Base-by-base conservation (phyloP, 139 green algal species). In the Asterochloris erici region DNA sequence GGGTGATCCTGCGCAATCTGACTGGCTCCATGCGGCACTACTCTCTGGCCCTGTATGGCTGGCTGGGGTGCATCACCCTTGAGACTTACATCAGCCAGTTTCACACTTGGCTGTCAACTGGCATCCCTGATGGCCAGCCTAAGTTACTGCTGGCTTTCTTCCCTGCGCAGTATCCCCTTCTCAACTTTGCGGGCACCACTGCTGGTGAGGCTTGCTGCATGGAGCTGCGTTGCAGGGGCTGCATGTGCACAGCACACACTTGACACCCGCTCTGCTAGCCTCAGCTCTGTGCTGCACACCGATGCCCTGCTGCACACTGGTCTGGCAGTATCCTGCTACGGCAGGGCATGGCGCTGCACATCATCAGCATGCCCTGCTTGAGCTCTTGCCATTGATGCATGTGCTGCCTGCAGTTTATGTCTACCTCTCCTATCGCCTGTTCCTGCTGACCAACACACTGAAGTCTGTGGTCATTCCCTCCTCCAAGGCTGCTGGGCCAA, bases 31-130 rank as follows among this genome's bases (percentile, higher is more conserved):
- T 98, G 84, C 91, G 96, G 60, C 84, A 82, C 12, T 89, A 88
- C 77, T 84, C 80, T 80, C 82, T 97, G 79, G 82, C 87, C 21
- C 89, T 98, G 63, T 98, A 94, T 73, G 94, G 94, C 81, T 98
- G 95, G 94, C 93, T 98, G 83, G 96, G 96, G 70, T 97, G 95
- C 92, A 98, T 99, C 88, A 99, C 96, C 0, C 90, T 99, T 79
- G 96, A 99, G 87, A 99, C 96, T 10, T 99, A 91, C 85, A 92
- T 94, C 77, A 83, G 73, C 13, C 96, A 99, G 88, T 99, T 98
- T 86, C 96, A 98, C 91, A 96, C 97, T 64, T 99, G 96, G 96
- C 87, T 99, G 74, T 86, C 90, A 28, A 94, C 82, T 29, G 84
- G 79, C 54, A 77, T 95, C 0, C 88, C 94, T 11, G 89, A 99